Evolutionary conservation across 805 yeast genomes (phyloP), one percentile per base, ranked within the genome.

Genomic region (Candida krabiensis): DNA sequence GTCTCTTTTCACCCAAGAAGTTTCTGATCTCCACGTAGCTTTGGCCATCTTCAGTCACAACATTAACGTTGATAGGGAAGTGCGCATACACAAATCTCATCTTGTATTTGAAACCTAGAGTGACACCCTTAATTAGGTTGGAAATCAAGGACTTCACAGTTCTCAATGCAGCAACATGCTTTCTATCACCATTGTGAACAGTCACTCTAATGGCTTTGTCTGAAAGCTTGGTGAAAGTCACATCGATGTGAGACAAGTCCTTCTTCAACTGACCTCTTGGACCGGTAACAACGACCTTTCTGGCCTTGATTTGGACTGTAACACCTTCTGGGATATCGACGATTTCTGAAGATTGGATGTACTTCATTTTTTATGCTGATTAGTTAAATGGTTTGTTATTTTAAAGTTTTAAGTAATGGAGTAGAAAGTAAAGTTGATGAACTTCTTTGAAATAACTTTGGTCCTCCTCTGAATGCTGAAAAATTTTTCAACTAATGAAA

Each of bases 81-180:
- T 93, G 99, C 83, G 99, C 99, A 70, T 91, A 95, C 56, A 93
- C 99, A 73, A 88, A 90, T 80, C 97, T 88, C 96, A 93, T 85
- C 87, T 93, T 93, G 93, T 93, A 93, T 77, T 86, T 83, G 95
- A 76, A 91, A 73, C 98, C 99, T 79, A 83, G 83, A 70, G 99
- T 93, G 69, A 93, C 99, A 84, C 99, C 99, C 57, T 85, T 86
- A 74, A 93, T 73, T 82, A 93, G 73, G 87, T 93, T 93, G 67
- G 86, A 67, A 62, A 93, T 79, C 68, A 93, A 77, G 55, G 98
- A 87, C 78, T 88, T 89, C 71, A 93, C 98, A 50, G 99, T 91
- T 81, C 98, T 90, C 70, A 93, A 80, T 67, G 97, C 87, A 70
- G 99, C 99, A 71, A 91, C 98, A 77, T 93, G 98, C 84, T 91